Evolutionary conservation across 352 stramenopile species (phyloP), one percentile per base, ranked within the genome.

Genomic region (Pythium dissotocum): DNA sequence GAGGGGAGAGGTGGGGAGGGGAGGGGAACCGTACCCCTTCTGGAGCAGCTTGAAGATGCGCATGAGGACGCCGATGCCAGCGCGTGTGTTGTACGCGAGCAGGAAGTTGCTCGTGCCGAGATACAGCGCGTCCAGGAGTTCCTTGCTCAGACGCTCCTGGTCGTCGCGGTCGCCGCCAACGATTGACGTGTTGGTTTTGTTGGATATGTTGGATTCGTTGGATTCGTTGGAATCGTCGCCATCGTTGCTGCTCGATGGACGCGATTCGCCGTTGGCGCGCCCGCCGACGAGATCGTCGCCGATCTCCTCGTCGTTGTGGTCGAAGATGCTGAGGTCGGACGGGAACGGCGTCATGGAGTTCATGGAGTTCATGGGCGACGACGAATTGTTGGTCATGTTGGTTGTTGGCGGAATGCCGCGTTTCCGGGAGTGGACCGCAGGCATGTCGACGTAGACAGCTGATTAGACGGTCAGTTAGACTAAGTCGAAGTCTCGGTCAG

Each of bases 41-140:
- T 83, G 77, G 52, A 93, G 67, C 30, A 95, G 63, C 66, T 82
- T 80, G 36, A 94, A 78, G 55, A 93, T 74, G 48, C 85, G 82
- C 63, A 95, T 63, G 42, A 95, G 63, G 16, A 88, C 72, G 32
- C 83, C 78, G 58, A 96, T 90, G 55, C 87, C 87, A 1, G 86
- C 87, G 63, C 89, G 89, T 28, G 87, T 89, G 75, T 96, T 96
- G 76, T 96, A 96, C 14, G 85, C 87, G 35, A 96, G 65, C 21
- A 96, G 58, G 52, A 96, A 96, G 73, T 96, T 96, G 71, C 77
- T 83, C 18, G 83, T 90, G 56, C 87, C 87, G 1, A 93, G 69
- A 26, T 85, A 80, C 35, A 93, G 75, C 65, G 84, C 84, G 65
- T 93, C 82, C 38, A 91, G 78, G 32, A 93, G 75, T 61, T 90